Base-by-base conservation (phyloP, 2,329 filamentous ascomycete genomes). In the Cercospora sp. region DNA sequence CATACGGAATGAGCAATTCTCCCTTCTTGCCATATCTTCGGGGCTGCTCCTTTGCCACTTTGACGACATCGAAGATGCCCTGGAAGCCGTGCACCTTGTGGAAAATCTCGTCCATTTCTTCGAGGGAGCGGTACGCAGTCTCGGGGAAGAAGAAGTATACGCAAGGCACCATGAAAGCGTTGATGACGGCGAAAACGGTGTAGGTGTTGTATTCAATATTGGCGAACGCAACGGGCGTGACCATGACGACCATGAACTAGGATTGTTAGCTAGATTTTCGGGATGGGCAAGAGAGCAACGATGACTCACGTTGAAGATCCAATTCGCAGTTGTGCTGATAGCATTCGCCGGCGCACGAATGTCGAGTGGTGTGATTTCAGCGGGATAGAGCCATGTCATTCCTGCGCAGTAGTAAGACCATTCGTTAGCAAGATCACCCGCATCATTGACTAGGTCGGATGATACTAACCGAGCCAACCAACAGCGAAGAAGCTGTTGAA, bases 51-150 rank as follows among this genome's bases (percentile, higher is more conserved):
- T 79, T 77, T 2, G 86, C 86, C 39, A 85, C 78, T 60, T 80
- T 77, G 20, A 89, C 86, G 4, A 85, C 81, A 7, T 80, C 74
- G 72, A 87, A 87, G 12, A 82, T 80, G 88, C 88, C 78, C 89
- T 88, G 70, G 23, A 72, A 69, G 28, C 75, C 75, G 16, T 72
- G 67, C 3, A 73, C 73, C 31, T 74, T 60, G 61, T 75, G 74
- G 36, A 75, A 71, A 73, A 90, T 89, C 72, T 78, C 80, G 72
- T 90, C 88, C 85, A 90, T 90, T 75, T 90, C 88, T 76, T 90
- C 88, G 20, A 90, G 83, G 1, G 84, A 87, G 48, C 88, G 83
- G 74, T 87, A 87, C 1, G 86, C 86, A 9, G 88, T 90, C 77
- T 90, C 88, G 0, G 60, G 55, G 36, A 64, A 72, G 70, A 72